Evolutionary conservation across 768 basidiomycete genomes (phyloP).

Genomic region (Mycena sanguinolenta): DNA sequence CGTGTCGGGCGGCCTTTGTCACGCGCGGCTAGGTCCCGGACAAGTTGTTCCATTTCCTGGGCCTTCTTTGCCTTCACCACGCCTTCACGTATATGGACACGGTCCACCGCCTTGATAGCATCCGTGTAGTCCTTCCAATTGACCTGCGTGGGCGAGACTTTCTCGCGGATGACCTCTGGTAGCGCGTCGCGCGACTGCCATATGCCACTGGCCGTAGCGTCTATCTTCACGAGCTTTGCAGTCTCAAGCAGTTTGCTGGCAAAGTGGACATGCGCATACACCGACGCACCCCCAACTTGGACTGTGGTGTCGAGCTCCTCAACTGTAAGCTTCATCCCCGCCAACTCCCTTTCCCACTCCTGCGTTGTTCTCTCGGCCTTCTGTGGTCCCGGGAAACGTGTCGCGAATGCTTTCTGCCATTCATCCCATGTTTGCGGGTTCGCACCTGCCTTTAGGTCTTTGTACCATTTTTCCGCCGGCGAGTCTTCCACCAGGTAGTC

Average conservation of each 20-base stretch:
- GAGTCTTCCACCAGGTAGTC: neutral
- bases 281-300: no score
- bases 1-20: no score
- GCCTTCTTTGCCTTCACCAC: neutral
- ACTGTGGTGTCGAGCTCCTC: conserved; percentile 24
- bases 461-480: neutral
- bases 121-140: neutral
- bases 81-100: neutral
- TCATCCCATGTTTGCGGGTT: neutral
- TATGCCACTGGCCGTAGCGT: no score
- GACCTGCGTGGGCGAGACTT: no score
- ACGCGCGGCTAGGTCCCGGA: neutral
- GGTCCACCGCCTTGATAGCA: neutral
- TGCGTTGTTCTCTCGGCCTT: no score
- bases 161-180: no score
- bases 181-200: no score
- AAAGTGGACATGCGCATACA: no score
- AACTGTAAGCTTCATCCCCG: conserved; percentile 14
- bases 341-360: conserved; percentile 31
- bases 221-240: no score
- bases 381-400: no score
- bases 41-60: neutral
- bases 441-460: neutral
- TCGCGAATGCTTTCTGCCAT: no score
- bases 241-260: no score